phyloP scores from a whole-genome alignment of 306 rosid species.

The Cucumis hystrix region DNA sequence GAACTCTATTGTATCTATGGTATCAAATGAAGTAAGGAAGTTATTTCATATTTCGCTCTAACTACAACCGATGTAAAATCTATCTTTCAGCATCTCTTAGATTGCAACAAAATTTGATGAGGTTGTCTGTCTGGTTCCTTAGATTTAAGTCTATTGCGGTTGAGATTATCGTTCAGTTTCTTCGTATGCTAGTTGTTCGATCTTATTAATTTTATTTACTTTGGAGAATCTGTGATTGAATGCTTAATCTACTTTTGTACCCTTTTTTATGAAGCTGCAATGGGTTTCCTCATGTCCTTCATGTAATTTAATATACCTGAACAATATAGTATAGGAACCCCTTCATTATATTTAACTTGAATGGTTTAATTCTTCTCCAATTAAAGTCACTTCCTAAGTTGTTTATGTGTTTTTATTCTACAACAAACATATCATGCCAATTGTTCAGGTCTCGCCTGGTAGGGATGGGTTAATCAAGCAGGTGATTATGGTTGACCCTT shows the following conservation, averaged over 20 bases:
- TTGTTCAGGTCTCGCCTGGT: constrained; percentile 43
- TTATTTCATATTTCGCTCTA: no score
- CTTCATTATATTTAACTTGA: not conserved
- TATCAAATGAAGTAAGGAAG: no score
- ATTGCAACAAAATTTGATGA: not conserved
- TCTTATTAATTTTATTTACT: not conserved
- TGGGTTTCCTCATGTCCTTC: not conserved
- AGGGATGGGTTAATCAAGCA: constrained; percentile 29
- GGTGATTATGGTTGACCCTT: constrained; percentile 90
- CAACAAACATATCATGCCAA: constrained; percentile 10
- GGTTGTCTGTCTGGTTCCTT: not conserved
- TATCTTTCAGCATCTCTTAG: not conserved
- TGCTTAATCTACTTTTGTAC: not conserved
- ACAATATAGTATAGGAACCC: not conserved
- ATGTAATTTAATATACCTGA: not conserved
- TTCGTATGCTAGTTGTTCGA: not conserved
- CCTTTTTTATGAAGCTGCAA: not conserved
- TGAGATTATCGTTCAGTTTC: not conserved
- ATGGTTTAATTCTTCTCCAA: not conserved
- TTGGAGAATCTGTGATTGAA: not conserved
- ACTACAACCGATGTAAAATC: not conserved
- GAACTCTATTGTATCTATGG: no score
- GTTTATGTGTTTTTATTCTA: not conserved
- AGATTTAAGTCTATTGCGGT: not conserved
- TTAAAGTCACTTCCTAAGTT: not conserved